These are phyloP conservation scores for Rhazya stricta DNA, from an alignment of 257 asterid genomes.

Conservation along the genomic window DNA sequence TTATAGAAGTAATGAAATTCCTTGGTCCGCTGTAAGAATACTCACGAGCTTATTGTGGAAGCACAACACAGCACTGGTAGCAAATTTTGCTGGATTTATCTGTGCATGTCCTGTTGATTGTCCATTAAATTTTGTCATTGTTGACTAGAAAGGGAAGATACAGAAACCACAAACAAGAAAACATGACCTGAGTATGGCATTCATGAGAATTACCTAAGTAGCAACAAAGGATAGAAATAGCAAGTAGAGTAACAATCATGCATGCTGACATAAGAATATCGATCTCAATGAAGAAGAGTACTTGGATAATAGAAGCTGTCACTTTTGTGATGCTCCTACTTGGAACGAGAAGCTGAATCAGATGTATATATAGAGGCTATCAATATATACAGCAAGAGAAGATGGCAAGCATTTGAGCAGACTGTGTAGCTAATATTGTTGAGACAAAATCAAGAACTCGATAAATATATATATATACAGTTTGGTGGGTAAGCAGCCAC, in stretches of 20 bases:
- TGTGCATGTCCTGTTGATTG: constrained; percentile 15
- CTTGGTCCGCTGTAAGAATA: neutral
- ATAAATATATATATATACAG: neutral
- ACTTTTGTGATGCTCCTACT: no score
- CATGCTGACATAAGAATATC: constrained; percentile 1
- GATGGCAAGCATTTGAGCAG: neutral
- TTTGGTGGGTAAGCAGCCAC: constrained; percentile 20
- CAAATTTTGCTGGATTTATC: constrained; percentile 12
- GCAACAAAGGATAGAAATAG: constrained; percentile 3
- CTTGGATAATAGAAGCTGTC: neutral
- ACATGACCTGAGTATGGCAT: no score
- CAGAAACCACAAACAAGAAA: no score
- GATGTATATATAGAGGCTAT: neutral
- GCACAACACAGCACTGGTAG: constrained; percentile 6
- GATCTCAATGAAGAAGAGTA: neutral
- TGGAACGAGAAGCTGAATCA: neutral
- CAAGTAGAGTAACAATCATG: neutral
- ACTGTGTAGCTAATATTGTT: neutral
- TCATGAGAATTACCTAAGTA: constrained; percentile 5
- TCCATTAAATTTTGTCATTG: neutral
- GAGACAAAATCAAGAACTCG: constrained; percentile 2
- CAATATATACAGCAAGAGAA: neutral
- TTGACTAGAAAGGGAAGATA: neutral
- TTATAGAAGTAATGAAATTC: neutral
- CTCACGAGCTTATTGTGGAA: constrained; percentile 19